These are phyloP conservation scores for Aspergillus versicolor DNA, from an alignment of 2,329 filamentous ascomycete species.

Conservation along the genomic window DNA sequence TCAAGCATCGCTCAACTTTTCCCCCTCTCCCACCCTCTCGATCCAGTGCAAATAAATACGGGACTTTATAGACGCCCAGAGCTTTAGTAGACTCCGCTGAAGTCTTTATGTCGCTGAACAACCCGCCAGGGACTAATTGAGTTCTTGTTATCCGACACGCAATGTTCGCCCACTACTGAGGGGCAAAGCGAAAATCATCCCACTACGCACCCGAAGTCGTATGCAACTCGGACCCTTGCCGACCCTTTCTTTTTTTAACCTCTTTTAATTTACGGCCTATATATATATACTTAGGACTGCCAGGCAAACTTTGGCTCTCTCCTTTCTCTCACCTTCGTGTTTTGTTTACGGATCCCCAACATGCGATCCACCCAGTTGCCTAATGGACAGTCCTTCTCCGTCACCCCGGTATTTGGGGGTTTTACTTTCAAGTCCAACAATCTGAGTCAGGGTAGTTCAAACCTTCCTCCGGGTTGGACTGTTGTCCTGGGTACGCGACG, in stretches of 20 bases:
- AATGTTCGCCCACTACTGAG: slow-evolving; percentile 10
- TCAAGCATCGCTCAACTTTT: neutral
- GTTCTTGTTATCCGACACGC: slow-evolving; percentile 1
- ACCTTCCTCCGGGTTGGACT: slow-evolving; percentile 79
- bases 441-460: slow-evolving; percentile 64
- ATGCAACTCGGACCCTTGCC: neutral
- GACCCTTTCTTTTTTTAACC: slow-evolving; percentile 1
- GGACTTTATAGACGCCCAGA: neutral
- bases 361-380: slow-evolving; percentile 64
- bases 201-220: slow-evolving; percentile 2
- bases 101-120: neutral
- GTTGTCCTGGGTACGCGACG: slow-evolving; percentile 75
- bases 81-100: neutral
- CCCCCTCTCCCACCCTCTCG: neutral
- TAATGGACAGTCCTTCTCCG: slow-evolving; percentile 80
- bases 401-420: slow-evolving; percentile 86
- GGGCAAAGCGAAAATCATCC: slow-evolving; percentile 14
- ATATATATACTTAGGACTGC: neutral
- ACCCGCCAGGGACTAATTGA: neutral
- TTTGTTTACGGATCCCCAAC: slow-evolving; percentile 9
- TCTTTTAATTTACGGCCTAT: neutral
- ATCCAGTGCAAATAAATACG: neutral
- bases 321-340: neutral
- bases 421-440: slow-evolving; percentile 85
- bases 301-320: neutral